Evolutionary conservation across 768 basidiomycete species (phyloP).

Genomic region (Cystofilobasidium bisporidii): DNA sequence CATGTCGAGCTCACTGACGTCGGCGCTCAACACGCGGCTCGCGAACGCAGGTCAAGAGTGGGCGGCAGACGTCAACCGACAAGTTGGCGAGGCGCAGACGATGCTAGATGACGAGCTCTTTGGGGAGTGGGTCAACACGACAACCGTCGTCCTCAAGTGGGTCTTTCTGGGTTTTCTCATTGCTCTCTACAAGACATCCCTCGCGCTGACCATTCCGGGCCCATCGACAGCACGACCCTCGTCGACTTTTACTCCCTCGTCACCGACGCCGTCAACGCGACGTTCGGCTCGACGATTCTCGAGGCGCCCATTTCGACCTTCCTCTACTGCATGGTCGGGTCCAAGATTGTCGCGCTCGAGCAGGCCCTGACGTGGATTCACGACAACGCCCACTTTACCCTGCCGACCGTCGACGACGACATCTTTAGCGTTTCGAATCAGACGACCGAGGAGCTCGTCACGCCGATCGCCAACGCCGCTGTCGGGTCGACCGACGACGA

Average conservation of each 20-base stretch:
- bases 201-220: no score
- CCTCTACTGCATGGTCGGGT: slow-evolving; percentile 64
- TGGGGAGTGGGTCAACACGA: slow-evolving; percentile 79
- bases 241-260: slow-evolving; percentile 74
- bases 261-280: slow-evolving; percentile 58
- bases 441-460: slow-evolving; percentile 61
- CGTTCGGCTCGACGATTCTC: slow-evolving; percentile 78
- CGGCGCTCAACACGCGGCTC: slow-evolving; percentile 72
- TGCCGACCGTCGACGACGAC: slow-evolving; percentile 66
- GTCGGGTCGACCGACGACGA: slow-evolving; percentile 53
- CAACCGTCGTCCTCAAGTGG: slow-evolving; percentile 70
- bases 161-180: background rate
- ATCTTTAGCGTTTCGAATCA: slow-evolving; percentile 66
- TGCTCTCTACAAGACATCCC: no score
- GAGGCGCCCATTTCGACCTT: slow-evolving; percentile 75
- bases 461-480: slow-evolving; percentile 65
- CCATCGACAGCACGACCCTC: background rate
- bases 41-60: slow-evolving; percentile 67
- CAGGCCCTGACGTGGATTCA: slow-evolving; percentile 83
- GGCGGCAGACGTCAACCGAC: slow-evolving; percentile 64
- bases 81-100: slow-evolving; percentile 59
- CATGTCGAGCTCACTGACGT: slow-evolving; percentile 62
- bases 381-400: slow-evolving; percentile 67
- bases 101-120: slow-evolving; percentile 79
- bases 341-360: slow-evolving; percentile 77